Percentiles rank a stretch among this genome's conserved stretches.
phyloP scores from a whole-genome alignment of 1,284 basidiomycete genomes.

The Puccinia brachypodii region DNA sequence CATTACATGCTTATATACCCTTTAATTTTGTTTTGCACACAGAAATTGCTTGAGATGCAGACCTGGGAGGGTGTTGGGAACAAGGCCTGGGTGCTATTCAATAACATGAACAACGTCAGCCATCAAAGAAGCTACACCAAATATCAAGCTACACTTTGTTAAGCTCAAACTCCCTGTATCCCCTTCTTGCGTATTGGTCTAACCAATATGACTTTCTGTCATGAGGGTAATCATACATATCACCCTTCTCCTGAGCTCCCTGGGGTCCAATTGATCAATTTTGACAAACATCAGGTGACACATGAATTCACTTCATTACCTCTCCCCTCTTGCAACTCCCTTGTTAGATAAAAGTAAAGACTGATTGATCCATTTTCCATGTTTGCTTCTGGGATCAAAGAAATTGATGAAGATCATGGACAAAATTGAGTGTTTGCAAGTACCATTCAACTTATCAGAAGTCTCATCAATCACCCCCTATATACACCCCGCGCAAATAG shows the following conservation, averaged over 20 bases:
- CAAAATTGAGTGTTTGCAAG: conserved; percentile 93
- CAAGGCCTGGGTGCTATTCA: conserved; percentile 78
- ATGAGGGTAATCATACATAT: conserved; percentile 86
- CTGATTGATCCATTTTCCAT: too few relatives aligned
- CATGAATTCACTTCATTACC: background rate
- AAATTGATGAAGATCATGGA: conserved; percentile 54
- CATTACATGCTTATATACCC: too few relatives aligned
- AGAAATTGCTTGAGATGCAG: conserved; percentile 56
- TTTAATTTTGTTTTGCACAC: background rate
- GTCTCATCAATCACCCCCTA: conserved; percentile 81
- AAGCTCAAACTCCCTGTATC: conserved; percentile 79
- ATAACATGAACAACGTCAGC: conserved; percentile 79
- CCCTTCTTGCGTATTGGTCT: conserved; percentile 86
- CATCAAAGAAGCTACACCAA: conserved; percentile 87
- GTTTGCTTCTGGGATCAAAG: too few relatives aligned
- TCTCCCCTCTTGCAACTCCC: too few relatives aligned
- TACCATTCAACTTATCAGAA: conserved; percentile 74
- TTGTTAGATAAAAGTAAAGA: too few relatives aligned
- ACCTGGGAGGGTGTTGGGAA: conserved; percentile 71
- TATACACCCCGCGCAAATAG: too few relatives aligned
- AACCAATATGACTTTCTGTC: conserved; percentile 91
- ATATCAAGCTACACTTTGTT: conserved; percentile 71
- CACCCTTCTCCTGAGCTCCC: conserved; percentile 71
- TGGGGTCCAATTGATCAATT: conserved; percentile 83
- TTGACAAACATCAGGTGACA: conserved; percentile 76